Base-by-base conservation (phyloP, 139 green algal species). In the Haematococcus sp. region DNA sequence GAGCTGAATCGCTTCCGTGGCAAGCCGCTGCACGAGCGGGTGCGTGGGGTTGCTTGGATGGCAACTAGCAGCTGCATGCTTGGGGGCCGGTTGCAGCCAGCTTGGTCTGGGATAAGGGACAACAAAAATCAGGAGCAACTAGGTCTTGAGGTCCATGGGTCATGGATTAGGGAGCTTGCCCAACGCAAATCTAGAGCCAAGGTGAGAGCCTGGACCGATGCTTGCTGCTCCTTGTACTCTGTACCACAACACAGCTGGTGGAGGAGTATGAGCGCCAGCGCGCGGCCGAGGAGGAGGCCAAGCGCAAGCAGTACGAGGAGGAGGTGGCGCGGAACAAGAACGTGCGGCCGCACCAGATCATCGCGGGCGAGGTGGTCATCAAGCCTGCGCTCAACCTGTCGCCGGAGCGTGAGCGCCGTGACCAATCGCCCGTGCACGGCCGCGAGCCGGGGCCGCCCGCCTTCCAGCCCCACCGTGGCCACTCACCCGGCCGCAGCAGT, bases 341-440 rank as follows among this genome's bases (percentile, higher is more conserved):
- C 7, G 70, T 77, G 70, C 70, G 79, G 31, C 79, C 79, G 4
- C 43, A 76, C 58, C 79, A 85, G 34, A 79, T 85, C 79, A 85
- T 85, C 34, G 54, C 52, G 0, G 79, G 79, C 17, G 46, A 81
- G 55, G 74, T 79, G 22, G 40, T 77, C 49, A 56, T 84, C 23
- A 64, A 76, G 33, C 65, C 72, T 7, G 40, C 11, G 11, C 40
- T 11, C 40, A 49, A 49, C 11, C 11, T 19, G 7, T 49, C 40
- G 7, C 40, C 40, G 40, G 40, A 7, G 7, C 40, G 40, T 49
- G 40, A 49, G 40, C 7, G 40, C 40, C 40, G 40, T 49, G 7
- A 11, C 40, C 7, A 49, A 11, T 49, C 40, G 11, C 40, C 40
- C 40, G 40, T 49, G 40, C 40, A 49, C 40, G 40, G 11, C 7